Evolutionary conservation across 75 land plant species (phyloP).

Genomic region (Pinus taeda): DNA sequence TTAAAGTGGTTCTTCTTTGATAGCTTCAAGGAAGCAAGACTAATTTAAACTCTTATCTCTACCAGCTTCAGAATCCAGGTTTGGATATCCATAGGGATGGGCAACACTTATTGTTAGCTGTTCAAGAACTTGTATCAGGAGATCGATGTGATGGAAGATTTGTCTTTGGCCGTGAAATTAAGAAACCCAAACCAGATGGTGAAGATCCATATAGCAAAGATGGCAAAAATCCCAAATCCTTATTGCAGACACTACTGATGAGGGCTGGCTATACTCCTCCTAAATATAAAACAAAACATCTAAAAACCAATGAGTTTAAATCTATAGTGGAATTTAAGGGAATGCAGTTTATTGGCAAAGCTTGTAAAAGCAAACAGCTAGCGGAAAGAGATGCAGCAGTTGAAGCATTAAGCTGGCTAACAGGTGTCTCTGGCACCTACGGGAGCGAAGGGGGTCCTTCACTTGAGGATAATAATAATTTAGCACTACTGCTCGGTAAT

Average conservation of each 20-base stretch:
- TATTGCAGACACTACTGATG: slow-evolving; percentile 73
- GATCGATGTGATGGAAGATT: slow-evolving; percentile 86
- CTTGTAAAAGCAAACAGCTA: slow-evolving; percentile 72
- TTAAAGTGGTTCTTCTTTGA: not conserved
- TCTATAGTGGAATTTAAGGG: slow-evolving; percentile 81
- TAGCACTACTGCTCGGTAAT: slow-evolving; percentile 1
- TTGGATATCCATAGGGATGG: slow-evolving; percentile 77
- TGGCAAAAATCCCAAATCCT: slow-evolving; percentile 65
- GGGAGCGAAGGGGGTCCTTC: slow-evolving; percentile 24
- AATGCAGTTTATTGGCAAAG: slow-evolving; percentile 86
- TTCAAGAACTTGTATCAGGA: slow-evolving; percentile 81
- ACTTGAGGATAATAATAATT: slow-evolving; percentile 19
- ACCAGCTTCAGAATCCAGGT: slow-evolving; percentile 72
- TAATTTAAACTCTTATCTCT: not conserved
- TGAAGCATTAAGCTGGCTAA: slow-evolving; percentile 67
- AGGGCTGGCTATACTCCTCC: slow-evolving; percentile 80
- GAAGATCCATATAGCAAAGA: slow-evolving; percentile 18
- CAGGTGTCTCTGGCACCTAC: slow-evolving; percentile 30
- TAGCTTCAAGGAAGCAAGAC: not conserved
- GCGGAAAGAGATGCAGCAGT: slow-evolving; percentile 94
- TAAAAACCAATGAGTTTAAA: slow-evolving; percentile 75
- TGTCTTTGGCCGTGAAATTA: slow-evolving; percentile 81
- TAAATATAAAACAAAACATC: slow-evolving; percentile 79
- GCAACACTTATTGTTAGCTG: slow-evolving; percentile 73
- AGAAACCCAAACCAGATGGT: slow-evolving; percentile 16